These are phyloP conservation scores for Coemansia sp. DNA, from an alignment of 192 early-diverging fungal species.

Conservation along the genomic window DNA sequence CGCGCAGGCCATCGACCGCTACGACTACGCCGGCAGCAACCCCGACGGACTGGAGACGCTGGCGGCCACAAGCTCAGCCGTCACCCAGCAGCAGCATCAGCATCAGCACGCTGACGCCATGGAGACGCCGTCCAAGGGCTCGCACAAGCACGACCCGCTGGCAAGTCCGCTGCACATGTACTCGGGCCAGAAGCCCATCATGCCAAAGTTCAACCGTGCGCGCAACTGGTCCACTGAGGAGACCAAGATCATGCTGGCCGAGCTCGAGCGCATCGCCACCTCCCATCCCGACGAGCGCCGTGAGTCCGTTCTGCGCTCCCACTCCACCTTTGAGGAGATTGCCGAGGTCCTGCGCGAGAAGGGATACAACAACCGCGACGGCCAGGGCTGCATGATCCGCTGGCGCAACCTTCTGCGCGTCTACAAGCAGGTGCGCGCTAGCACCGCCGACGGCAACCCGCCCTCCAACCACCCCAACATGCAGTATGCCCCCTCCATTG, in stretches of 20 bases:
- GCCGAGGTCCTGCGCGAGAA: conserved; percentile 45
- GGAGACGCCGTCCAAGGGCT: conserved; percentile 24
- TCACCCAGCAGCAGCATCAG: conserved; percentile 23
- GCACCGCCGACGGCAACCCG: conserved; percentile 60
- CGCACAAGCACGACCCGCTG: conserved; percentile 10
- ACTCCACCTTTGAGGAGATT: conserved; percentile 52
- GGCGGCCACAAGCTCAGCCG: conserved; percentile 54
- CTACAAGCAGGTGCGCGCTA: conserved; percentile 72
- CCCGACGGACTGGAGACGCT: conserved; percentile 54
- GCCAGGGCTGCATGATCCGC: conserved; percentile 58
- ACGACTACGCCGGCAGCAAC: conserved; percentile 31
- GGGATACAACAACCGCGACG: conserved; percentile 49
- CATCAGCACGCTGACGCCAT: not conserved
- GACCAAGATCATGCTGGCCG: conserved; percentile 49
- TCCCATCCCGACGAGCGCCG: conserved; percentile 52
- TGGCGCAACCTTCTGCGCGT: conserved; percentile 72
- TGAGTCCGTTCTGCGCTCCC: conserved; percentile 46
- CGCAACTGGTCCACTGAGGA: conserved; percentile 57
- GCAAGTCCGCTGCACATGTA: conserved; percentile 33
- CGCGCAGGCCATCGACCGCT: conserved; percentile 45
- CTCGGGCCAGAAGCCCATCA: conserved; percentile 51
- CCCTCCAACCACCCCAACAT: conserved; percentile 30
- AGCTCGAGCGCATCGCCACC: conserved; percentile 53
- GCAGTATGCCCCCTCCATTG: conserved; percentile 51
- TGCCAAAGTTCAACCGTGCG: conserved; percentile 57